Percentiles rank a stretch among this genome's conserved stretches.
These are phyloP conservation scores for Thalia dealbata DNA, from an alignment of 176 grass and related monocot species.

Conservation along the genomic window DNA sequence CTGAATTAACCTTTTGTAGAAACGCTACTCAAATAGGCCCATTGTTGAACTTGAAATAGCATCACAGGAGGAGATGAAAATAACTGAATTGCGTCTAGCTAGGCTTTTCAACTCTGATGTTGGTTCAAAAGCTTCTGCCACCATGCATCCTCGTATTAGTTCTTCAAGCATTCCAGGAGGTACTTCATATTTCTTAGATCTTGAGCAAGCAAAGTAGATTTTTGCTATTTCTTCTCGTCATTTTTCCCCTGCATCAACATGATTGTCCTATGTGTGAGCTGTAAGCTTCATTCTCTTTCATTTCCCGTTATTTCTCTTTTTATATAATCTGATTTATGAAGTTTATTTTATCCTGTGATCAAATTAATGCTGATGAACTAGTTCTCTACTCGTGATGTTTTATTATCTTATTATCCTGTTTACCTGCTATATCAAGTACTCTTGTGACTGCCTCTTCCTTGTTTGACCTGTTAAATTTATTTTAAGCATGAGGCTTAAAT, in stretches of 20 bases:
- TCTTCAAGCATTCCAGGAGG: conserved; percentile 44
- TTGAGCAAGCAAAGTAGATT: too few relatives aligned
- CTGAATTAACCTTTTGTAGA: conserved; percentile 34
- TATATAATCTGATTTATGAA: neutral
- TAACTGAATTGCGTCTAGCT: conserved; percentile 67
- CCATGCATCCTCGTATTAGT: conserved; percentile 3
- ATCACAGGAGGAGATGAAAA: conserved; percentile 85
- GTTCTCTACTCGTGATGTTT: too few relatives aligned
- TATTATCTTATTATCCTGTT: too few relatives aligned
- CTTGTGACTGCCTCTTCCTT: too few relatives aligned
- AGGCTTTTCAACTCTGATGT: conserved; percentile 49
- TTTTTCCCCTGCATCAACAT: neutral
- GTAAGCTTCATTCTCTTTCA: too few relatives aligned
- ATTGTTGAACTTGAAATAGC: conserved; percentile 78
- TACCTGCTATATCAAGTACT: too few relatives aligned
- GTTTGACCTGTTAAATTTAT: too few relatives aligned
- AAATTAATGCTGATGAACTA: too few relatives aligned
- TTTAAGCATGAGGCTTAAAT: too few relatives aligned
- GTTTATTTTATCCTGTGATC: neutral
- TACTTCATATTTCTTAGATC: conserved; percentile 18
- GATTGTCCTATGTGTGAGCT: too few relatives aligned
- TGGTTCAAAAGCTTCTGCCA: conserved; percentile 17
- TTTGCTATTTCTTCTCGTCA: neutral
- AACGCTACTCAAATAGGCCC: conserved; percentile 73
- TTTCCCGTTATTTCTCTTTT: neutral